Evolutionary conservation across 2,329 filamentous ascomycete genomes (phyloP), one percentile per base, ranked within the genome.

Genomic region (Incumbomyces lentus): DNA sequence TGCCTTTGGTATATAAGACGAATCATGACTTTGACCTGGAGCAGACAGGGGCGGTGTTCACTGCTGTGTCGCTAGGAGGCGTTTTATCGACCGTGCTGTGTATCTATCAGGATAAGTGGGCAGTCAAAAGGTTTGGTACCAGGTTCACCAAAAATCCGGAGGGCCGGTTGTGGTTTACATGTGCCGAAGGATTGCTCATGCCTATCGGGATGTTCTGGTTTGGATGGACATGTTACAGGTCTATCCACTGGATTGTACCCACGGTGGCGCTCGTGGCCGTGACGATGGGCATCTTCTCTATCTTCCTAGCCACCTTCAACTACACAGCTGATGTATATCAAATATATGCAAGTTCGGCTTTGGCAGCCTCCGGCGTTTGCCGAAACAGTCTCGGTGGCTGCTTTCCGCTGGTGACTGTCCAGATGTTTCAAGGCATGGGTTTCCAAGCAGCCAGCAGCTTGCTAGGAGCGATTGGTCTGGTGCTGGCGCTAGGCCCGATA

Each of bases 281-380:
- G 0, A 92, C 84, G 0, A 84, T 90, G 72, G 83, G 89, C 26
- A 93, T 95, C 52, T 90, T 86, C 63, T 82, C 79, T 30, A 79
- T 95, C 26, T 93, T 92, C 59, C 74, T 95, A 1, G 82, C 87
- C 2, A 84, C 86, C 0, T 95, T 95, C 68, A 95, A 95, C 61
- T 95, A 94, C 57, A 74, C 95, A 1, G 87, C 88, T 13, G 89
- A 95, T 60, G 82, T 82, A 1, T 95, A 95, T 63, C 82, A 88
- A 59, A 72, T 76, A 3, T 95, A 92, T 58, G 86, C 89, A 0
- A 87, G 82, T 37, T 92, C 85, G 0, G 88, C 89, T 0, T 69
- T 95, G 3, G 89, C 89, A 0, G 86, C 87, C 1, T 86, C 94
- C 65, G 84, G 79, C n/a, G 90, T 86, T 60, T 92, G 86, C 67